Evolutionary conservation across 2,329 filamentous ascomycete genomes (phyloP), one percentile per base, ranked within the genome.

Genomic region (Incumbomyces lentus): DNA sequence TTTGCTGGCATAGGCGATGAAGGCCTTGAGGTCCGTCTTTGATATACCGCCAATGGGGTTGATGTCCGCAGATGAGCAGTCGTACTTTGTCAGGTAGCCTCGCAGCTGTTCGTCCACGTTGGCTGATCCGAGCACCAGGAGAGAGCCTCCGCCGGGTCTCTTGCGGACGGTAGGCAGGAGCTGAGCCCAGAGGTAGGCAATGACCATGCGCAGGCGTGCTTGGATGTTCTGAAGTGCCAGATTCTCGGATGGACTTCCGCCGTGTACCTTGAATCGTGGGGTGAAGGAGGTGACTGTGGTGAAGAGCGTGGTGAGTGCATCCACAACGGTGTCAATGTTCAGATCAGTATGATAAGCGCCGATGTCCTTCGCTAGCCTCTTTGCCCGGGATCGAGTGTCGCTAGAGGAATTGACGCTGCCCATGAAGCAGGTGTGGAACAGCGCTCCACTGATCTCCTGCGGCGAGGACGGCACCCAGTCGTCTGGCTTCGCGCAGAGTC

Each of bases 21-120:
- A 87, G 8, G 73, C 65, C 61, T 84, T 85, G 1, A 86, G 67
- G 55, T 88, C 84, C 1, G 71, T 77, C 62, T 86, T 87, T 48
- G 68, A 72, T 47, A 80, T 76, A 10, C 64, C 18, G 70, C 66
- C 48, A 67, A 66, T 6, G 60, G 64, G 49, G 63, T 65, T 29
- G 11, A 81, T 70, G 52, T 78, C 74, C 1, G 69, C 74, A 6
- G 68, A 73, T 6, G 64, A 69, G 45, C 68, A 69, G 54, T 85
- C 82, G 58, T 85, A 85, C 63, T 86, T 85, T n/a, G 82, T 86
- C 17, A 83, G 67, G 60, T 85, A 80, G 16, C 68, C 55, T 76
- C 54, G 45, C 2, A 53, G 46, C 18, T 44, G 47, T 50, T 57
- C 75, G 55, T 76, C 80, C 2, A 84, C 81, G 56, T 86, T 86